A percentile compares a stretch with the other conserved stretches of the same genome.
These are phyloP conservation scores for Arachis monticola DNA, from an alignment of 331 rosid genomes.

Conservation along the genomic window DNA sequence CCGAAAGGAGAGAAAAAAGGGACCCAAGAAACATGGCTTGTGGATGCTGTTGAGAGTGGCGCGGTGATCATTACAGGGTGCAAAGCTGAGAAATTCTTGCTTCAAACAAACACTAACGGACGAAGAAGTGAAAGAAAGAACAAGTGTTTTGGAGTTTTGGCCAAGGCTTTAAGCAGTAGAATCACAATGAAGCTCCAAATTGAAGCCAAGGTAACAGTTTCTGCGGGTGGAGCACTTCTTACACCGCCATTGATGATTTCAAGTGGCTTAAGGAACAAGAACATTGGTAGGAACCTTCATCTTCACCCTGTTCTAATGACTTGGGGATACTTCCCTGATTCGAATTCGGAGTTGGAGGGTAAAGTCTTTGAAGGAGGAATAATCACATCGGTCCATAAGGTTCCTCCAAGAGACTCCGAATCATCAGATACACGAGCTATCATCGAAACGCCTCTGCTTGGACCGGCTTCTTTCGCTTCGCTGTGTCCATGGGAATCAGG, in stretches of 20 bases:
- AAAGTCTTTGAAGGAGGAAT: conserved; percentile 45
- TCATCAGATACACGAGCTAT: conserved; percentile 35
- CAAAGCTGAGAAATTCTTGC: conserved; percentile 45
- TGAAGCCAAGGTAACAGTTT: conserved; percentile 49
- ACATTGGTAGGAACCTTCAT: conserved; percentile 48
- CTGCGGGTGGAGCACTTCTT: conserved; percentile 44
- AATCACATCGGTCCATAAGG: conserved; percentile 44
- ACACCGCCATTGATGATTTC: conserved; percentile 52
- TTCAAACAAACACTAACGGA: conserved; percentile 36
- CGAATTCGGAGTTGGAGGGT: conserved; percentile 35
- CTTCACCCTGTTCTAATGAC: conserved; percentile 52
- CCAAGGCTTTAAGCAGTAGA: conserved; percentile 17
- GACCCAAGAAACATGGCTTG: conserved; percentile 50
- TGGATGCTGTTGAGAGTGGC: conserved; percentile 44
- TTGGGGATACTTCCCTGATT: conserved; percentile 52
- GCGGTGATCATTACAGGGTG: conserved; percentile 47
- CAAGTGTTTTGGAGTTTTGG: conserved; percentile 42
- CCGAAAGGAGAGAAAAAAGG: conserved; percentile 48
- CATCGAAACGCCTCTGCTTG: conserved; percentile 47
- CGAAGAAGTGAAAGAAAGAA: conserved; percentile 45
- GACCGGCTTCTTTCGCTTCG: conserved; percentile 46
- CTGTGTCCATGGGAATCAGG: conserved; percentile 48
- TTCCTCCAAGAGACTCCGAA: conserved; percentile 30
- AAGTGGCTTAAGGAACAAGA: conserved; percentile 42
- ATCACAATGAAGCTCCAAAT: conserved; percentile 42